These are phyloP conservation scores for Hemerocallis citrina DNA, from an alignment of 106 monocot genomes.

Conservation along the genomic window DNA sequence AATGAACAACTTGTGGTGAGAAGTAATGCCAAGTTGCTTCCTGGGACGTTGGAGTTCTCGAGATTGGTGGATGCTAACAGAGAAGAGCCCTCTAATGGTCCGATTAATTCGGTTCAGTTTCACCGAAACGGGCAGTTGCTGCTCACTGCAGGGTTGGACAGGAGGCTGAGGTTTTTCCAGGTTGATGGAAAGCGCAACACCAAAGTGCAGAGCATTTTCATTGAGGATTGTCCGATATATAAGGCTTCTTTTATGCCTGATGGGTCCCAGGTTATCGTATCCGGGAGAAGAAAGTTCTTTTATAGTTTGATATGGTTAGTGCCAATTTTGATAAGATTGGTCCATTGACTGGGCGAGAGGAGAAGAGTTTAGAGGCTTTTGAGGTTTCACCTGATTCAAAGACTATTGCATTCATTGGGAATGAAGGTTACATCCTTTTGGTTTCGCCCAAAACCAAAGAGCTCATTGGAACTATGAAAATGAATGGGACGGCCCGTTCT, in stretches of 20 bases:
- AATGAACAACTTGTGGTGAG: conserved; percentile 50
- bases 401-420: conserved; percentile 73
- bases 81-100: conserved; percentile 52
- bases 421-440: conserved; percentile 80
- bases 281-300: conserved; percentile 82
- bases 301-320: conserved; percentile 76
- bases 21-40: conserved; percentile 44
- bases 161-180: conserved; percentile 69
- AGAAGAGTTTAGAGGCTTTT: conserved; percentile 78
- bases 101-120: conserved; percentile 77
- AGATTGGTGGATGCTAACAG: conserved; percentile 67
- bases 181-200: conserved; percentile 83
- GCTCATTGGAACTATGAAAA: conserved; percentile 83
- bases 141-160: conserved; percentile 58
- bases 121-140: conserved; percentile 80
- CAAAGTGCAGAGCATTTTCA: conserved; percentile 61
- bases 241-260: conserved; percentile 84
- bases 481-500: conserved; percentile 74
- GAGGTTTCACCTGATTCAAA: conserved; percentile 90
- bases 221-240: conserved; percentile 67
- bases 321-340: conserved; percentile 60
- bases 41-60: conserved; percentile 65
- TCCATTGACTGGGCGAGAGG: conserved; percentile 70
- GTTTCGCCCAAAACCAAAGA: conserved; percentile 73
- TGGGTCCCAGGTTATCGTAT: conserved; percentile 71